These are phyloP conservation scores for Tuber umbilicatum DNA, from an alignment of 495 filamentous ascomycete species.

Conservation along the genomic window DNA sequence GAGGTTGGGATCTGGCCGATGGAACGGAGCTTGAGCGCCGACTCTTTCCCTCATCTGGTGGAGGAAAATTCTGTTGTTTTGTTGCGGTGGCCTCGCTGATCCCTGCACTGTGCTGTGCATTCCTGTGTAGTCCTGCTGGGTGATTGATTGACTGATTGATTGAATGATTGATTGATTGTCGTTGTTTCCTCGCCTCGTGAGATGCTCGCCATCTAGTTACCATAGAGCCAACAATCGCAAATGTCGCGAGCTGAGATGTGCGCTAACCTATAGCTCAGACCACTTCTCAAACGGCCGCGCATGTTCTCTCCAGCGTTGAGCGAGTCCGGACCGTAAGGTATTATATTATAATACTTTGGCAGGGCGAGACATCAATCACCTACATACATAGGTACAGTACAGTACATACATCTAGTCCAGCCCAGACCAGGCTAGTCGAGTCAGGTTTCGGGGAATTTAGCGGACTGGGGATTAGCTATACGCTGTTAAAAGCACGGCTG, in stretches of 20 bases:
- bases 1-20: not conserved
- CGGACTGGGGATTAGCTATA: not conserved
- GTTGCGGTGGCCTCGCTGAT: not conserved
- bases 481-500: not conserved
- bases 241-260: not conserved
- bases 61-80: not conserved
- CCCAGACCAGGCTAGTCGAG: not conserved
- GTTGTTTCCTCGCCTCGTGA: not conserved
- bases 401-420: not conserved
- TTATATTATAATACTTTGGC: too few species aligned
- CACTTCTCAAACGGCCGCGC: not conserved
- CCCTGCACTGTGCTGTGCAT: not conserved
- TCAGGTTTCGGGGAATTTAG: not conserved
- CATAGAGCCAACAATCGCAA: not conserved
- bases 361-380: not conserved
- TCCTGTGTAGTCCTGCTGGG: not conserved
- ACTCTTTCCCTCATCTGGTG: not conserved
- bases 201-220: not conserved
- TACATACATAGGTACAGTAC: too few species aligned
- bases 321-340: not conserved
- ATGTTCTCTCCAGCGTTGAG: not conserved
- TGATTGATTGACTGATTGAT: not conserved
- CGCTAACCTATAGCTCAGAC: not conserved
- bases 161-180: not conserved
- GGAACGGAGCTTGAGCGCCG: not conserved